phyloP scores from a whole-genome alignment of 2,329 filamentous ascomycete species.

The Pestalotiopsis sp. region DNA sequence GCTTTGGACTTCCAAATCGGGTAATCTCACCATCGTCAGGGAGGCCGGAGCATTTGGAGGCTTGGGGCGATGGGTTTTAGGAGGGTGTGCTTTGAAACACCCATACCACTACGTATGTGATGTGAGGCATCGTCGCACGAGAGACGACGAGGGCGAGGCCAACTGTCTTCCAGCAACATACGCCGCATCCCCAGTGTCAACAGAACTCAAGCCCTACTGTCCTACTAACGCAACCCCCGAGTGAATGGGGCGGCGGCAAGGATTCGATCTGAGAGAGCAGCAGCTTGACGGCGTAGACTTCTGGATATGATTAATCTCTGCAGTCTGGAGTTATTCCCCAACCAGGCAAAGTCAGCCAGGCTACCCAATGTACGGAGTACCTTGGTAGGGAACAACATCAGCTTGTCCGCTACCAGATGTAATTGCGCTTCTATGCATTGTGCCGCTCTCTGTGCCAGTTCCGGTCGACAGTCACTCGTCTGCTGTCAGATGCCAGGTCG shows the following conservation, averaged over 20 bases:
- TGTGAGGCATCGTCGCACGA: not conserved
- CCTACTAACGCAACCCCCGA: not conserved
- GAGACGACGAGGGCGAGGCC: not conserved
- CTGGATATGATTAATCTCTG: not conserved
- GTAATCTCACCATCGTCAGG: not conserved
- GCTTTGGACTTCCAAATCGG: constrained; percentile 1
- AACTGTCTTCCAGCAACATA: not conserved
- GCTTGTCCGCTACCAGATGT: constrained; percentile 3
- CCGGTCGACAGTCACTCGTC: not conserved
- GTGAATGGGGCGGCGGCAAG: not conserved
- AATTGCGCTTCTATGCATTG: constrained; percentile 3
- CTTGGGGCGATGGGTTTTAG: not conserved
- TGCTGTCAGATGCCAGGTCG: constrained; percentile 4
- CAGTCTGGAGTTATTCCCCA: not conserved
- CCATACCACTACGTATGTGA: not conserved
- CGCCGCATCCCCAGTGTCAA: constrained; percentile 4
- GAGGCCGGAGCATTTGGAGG: not conserved
- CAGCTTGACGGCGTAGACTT: not conserved
- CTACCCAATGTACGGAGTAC: not conserved
- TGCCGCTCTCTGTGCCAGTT: not conserved
- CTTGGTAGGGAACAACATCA: not conserved
- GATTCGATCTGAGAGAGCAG: not conserved
- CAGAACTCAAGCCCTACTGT: not conserved
- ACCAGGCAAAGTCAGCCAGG: not conserved
- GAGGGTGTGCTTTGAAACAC: constrained; percentile 6